Percentiles rank a stretch among this genome's conserved stretches.
phyloP scores from a whole-genome alignment of 2,329 filamentous ascomycete genomes.

The Davidsoniella virescens region DNA sequence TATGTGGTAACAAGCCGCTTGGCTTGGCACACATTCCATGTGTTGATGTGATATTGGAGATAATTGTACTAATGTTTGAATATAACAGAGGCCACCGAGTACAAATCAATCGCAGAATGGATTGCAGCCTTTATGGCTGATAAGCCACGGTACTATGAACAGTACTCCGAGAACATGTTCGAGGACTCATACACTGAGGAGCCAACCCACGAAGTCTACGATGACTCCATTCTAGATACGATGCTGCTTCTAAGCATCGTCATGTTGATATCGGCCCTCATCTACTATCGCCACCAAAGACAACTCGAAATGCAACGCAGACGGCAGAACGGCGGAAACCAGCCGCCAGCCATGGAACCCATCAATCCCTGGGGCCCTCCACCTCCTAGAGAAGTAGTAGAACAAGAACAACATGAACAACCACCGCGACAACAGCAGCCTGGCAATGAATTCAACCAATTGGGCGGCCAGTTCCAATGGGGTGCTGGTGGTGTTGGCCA shows the following conservation, averaged over 20 bases:
- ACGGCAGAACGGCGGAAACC: not conserved
- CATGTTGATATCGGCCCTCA: slow-evolving; percentile 54
- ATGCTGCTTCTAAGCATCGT: slow-evolving; percentile 68
- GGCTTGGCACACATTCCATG: not conserved
- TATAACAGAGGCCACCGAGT: slow-evolving; percentile 44
- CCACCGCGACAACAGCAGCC: slow-evolving; percentile 13
- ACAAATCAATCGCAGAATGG: slow-evolving; percentile 75
- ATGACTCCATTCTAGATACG: slow-evolving; percentile 71
- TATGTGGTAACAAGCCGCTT: not conserved
- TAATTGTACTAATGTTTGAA: not conserved
- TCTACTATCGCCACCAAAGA: slow-evolving; percentile 65
- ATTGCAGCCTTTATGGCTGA: slow-evolving; percentile 67
- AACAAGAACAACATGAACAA: slow-evolving; percentile 15
- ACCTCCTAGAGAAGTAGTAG: not conserved
- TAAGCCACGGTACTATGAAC: slow-evolving; percentile 47
- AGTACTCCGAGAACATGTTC: slow-evolving; percentile 31
- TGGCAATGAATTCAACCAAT: slow-evolving; percentile 28
- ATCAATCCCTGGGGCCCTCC: not conserved
- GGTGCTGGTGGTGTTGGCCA: slow-evolving; percentile 42
- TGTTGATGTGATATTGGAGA: not conserved
- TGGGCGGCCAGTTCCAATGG: slow-evolving; percentile 53
- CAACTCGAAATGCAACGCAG: slow-evolving; percentile 35
- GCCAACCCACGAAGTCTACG: slow-evolving; percentile 47
- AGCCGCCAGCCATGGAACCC: not conserved
- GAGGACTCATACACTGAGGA: slow-evolving; percentile 37